These are phyloP conservation scores for Komagataella ulmi DNA, from an alignment of 805 yeast genomes.

Conservation along the genomic window DNA sequence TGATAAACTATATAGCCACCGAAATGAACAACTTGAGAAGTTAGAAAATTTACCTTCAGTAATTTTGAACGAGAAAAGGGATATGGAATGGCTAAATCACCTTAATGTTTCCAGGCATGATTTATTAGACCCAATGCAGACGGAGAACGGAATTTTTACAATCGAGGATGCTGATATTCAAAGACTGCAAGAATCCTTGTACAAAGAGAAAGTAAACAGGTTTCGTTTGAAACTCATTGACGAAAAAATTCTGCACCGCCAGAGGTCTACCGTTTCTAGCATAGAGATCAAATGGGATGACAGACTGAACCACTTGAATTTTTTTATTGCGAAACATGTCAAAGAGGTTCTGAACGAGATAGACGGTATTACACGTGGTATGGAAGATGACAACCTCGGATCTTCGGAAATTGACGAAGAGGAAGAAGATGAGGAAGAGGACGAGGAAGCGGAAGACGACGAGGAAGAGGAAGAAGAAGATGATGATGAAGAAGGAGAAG, in stretches of 20 bases:
- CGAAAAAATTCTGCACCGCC: slow-evolving; percentile 12
- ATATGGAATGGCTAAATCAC: neutral
- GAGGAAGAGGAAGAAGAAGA: slow-evolving; percentile 54
- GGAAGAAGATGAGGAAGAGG: slow-evolving; percentile 1
- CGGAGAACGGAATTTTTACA: slow-evolving; percentile 1
- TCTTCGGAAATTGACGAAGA: neutral
- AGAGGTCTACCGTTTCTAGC: slow-evolving; percentile 8
- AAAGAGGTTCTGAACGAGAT: slow-evolving; percentile 6
- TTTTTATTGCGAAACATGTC: slow-evolving; percentile 12
- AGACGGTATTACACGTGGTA: slow-evolving; percentile 9
- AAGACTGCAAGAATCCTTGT: slow-evolving; percentile 8
- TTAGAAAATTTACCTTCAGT: slow-evolving; percentile 3
- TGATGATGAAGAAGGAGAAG: slow-evolving; percentile 25
- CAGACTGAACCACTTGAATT: slow-evolving; percentile 10
- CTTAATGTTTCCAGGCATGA: slow-evolving; percentile 3
- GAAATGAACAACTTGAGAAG: neutral
- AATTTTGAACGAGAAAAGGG: slow-evolving; percentile 1
- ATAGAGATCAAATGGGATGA: slow-evolving; percentile 15
- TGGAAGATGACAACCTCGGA: slow-evolving; percentile 16
- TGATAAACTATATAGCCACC: neutral
- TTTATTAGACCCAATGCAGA: slow-evolving; percentile 4
- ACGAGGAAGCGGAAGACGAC: slow-evolving; percentile 13
- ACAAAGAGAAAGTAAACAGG: slow-evolving; percentile 11
- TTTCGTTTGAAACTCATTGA: slow-evolving; percentile 15
- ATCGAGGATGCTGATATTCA: slow-evolving; percentile 7